Evolutionary conservation across 805 yeast genomes (phyloP).

Genomic region (Pichia californica): DNA sequence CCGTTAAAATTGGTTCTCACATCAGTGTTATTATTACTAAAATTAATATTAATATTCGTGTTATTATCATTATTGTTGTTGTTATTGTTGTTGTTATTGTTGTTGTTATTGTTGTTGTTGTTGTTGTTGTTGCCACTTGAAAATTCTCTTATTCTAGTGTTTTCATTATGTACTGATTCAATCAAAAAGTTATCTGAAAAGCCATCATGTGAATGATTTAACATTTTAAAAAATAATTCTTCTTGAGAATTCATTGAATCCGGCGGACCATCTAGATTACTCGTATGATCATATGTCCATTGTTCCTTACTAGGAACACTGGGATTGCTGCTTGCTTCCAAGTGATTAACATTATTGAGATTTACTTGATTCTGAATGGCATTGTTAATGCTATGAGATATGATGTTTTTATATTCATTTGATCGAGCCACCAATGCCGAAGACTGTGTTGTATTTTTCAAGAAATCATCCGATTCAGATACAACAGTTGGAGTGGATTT

Average conservation of each 20-base stretch:
- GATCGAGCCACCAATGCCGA: not conserved
- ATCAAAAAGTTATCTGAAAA: not conserved
- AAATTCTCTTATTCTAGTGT: too few species aligned
- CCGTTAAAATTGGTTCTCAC: too few species aligned
- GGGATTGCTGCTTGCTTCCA: too few species aligned
- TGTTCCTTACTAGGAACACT: slow-evolving; percentile 1
- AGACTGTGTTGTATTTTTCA: not conserved
- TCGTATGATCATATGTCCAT: slow-evolving; percentile 1
- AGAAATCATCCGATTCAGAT: not conserved
- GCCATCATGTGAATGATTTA: not conserved
- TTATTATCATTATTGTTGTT: too few species aligned
- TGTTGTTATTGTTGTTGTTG: too few species aligned
- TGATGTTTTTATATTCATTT: not conserved
- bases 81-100: too few species aligned
- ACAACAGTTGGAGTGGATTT: not conserved
- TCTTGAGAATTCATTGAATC: not conserved
- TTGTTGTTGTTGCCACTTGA: too few species aligned
- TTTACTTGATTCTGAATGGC: too few species aligned
- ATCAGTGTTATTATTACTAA: too few species aligned
- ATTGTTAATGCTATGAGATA: not conserved
- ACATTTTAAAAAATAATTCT: not conserved
- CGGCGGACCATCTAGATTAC: not conserved
- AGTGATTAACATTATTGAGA: too few species aligned
- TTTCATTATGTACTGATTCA: not conserved
- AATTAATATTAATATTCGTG: too few species aligned